Percentiles rank a stretch among this genome's conserved stretches.
Evolutionary conservation across 371 early-diverging fungal species (phyloP).

Genomic region (Haplosporangium sp.): DNA sequence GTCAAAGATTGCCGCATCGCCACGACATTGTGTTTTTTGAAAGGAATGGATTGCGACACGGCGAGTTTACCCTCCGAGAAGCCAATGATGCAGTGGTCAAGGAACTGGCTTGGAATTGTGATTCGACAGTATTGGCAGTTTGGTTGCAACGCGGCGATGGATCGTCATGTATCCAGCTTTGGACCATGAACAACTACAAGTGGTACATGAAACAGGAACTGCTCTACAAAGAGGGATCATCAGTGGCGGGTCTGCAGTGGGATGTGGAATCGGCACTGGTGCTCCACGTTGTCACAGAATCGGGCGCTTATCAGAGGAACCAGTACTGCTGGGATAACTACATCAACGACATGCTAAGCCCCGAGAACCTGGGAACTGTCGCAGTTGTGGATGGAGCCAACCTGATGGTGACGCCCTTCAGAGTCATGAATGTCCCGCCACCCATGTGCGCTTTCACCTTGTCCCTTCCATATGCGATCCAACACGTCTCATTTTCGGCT

Average conservation of each 20-base stretch:
- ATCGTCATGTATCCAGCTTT: conserved; percentile 78
- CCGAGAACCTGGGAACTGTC: conserved; percentile 71
- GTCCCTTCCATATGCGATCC: conserved; percentile 58
- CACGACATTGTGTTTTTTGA: conserved; percentile 95
- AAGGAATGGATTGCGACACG: conserved; percentile 93
- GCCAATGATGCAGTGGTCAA: conserved; percentile 54
- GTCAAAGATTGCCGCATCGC: conserved; percentile 81
- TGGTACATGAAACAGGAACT: conserved; percentile 95
- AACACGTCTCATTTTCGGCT: conserved; percentile 74
- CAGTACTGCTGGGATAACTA: conserved; percentile 69
- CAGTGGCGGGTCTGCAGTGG: conserved; percentile 71
- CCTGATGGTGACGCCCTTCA: conserved; percentile 88
- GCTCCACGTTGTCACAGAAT: conserved; percentile 66
- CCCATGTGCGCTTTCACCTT: conserved; percentile 82
- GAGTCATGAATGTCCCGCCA: conserved; percentile 91
- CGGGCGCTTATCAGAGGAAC: conserved; percentile 66
- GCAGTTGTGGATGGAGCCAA: conserved; percentile 83
- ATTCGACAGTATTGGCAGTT: conserved; percentile 88
- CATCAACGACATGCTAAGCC: conserved; percentile 62
- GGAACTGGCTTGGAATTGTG: conserved; percentile 84
- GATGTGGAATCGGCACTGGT: conserved; percentile 75
- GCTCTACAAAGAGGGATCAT: conserved; percentile 48
- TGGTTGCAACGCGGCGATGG: conserved; percentile 60
- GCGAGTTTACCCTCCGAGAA: conserved; percentile 87
- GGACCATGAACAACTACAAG: conserved; percentile 94